phyloP scores from a whole-genome alignment of 2,329 filamentous ascomycete species.

The Talaromyces sp. region DNA sequence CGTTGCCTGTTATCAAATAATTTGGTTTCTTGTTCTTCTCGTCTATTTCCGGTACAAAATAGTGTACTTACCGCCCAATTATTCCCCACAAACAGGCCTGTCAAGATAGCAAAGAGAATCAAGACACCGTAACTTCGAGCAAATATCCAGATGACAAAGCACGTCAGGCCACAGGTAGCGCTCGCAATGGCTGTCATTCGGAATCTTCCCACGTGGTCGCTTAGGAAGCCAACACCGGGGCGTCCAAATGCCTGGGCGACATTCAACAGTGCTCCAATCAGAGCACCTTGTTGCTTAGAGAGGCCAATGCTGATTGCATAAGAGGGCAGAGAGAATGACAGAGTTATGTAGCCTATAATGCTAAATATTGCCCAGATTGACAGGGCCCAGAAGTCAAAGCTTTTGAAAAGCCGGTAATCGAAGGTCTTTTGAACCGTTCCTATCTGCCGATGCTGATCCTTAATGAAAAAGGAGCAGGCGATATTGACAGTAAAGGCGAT shows the following conservation, averaged over 20 bases:
- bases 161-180: constrained; percentile 52
- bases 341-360: constrained; percentile 60
- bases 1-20: neutral
- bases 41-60: neutral
- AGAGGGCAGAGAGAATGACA: constrained; percentile 60
- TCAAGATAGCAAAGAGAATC: constrained; percentile 6
- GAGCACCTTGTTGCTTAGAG: constrained; percentile 52
- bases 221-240: constrained; percentile 58
- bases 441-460: constrained; percentile 54
- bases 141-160: constrained; percentile 58
- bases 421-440: constrained; percentile 49
- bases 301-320: constrained; percentile 57
- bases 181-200: constrained; percentile 57
- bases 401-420: constrained; percentile 48
- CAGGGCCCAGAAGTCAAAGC: constrained; percentile 32
- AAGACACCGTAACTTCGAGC: constrained; percentile 54
- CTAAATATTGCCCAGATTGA: constrained; percentile 53
- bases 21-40: neutral
- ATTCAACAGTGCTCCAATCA: constrained; percentile 59
- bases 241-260: constrained; percentile 54
- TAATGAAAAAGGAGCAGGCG: constrained; percentile 48
- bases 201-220: constrained; percentile 56
- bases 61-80: neutral
- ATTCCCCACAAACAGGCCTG: neutral
- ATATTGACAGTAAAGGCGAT: constrained; percentile 49